A percentile compares a stretch with the other conserved stretches of the same genome.
Conservation (phyloP, 495 filamentous ascomycete species). For the Chaetomium fimeti region DNA sequence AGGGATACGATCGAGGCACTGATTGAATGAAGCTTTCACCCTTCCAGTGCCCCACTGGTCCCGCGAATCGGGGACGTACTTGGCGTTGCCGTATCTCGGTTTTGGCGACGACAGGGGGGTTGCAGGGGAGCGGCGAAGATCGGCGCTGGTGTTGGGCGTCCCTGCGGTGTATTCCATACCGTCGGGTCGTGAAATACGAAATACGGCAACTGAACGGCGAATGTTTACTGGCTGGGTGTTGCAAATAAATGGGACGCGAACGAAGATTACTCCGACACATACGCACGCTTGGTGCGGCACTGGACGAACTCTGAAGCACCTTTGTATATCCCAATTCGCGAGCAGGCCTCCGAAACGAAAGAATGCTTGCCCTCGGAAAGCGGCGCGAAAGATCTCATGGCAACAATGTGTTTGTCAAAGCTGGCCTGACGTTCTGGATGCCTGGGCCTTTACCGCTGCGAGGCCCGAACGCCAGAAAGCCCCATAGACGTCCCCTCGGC, state of each 20-base stretch:
- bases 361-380: no score
- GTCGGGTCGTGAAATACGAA: not conserved
- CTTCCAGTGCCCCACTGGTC: not conserved
- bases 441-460: no score
- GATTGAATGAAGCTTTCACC: not conserved
- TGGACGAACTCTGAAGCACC: no score
- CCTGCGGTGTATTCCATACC: not conserved
- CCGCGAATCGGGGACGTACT: not conserved
- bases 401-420: no score
- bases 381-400: no score
- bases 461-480: no score
- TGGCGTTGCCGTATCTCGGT: not conserved
- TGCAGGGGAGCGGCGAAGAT: not conserved
- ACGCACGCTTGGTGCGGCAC: not conserved
- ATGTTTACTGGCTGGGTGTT: not conserved
- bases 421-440: no score
- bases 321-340: no score
- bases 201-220: not conserved
- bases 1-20: not conserved
- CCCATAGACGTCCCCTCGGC: no score
- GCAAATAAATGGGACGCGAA: not conserved
- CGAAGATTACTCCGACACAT: not conserved
- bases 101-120: not conserved
- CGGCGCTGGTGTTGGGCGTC: not conserved
- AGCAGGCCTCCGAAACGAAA: no score